phyloP scores from a whole-genome alignment of 345 rosid genomes.

The Geranium rotundifolium region DNA sequence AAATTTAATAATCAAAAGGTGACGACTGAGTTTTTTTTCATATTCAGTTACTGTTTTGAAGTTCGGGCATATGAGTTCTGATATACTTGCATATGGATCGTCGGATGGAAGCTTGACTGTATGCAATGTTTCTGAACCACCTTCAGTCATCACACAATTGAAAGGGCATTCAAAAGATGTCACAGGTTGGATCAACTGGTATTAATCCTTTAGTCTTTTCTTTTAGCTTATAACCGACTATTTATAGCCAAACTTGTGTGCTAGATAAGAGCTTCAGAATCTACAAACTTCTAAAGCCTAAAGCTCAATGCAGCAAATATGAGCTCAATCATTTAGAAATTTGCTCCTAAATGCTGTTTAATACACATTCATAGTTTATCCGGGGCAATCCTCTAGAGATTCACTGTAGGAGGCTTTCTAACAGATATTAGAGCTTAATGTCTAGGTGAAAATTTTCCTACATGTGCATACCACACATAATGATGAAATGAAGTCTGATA shows the following conservation, averaged over 20 bases:
- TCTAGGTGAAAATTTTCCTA: no score
- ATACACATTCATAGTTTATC: no score
- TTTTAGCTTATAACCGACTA: neutral
- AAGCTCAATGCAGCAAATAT: no score
- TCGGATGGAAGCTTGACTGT: conserved; percentile 87
- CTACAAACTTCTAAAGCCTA: neutral
- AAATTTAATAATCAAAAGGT: conserved; percentile 5
- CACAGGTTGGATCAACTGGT: conserved; percentile 95
- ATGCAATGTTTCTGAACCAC: conserved; percentile 67
- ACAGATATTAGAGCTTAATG: no score
- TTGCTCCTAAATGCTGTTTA: no score
- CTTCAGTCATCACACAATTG: conserved; percentile 50
- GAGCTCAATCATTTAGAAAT: no score
- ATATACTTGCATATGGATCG: conserved; percentile 89
- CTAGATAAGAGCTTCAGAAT: neutral
- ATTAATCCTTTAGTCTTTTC: conserved; percentile 36
- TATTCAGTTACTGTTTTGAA: conserved; percentile 81
- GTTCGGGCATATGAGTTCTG: conserved; percentile 95
- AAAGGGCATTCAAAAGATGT: conserved; percentile 85
- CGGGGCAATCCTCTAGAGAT: no score
- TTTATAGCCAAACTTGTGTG: neutral
- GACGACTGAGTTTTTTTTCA: conserved; percentile 12
- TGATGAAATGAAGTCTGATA: no score
- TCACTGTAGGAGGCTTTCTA: no score
- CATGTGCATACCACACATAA: no score